phyloP scores from a whole-genome alignment of 208 protist species.

The Polymyxa betae region DNA sequence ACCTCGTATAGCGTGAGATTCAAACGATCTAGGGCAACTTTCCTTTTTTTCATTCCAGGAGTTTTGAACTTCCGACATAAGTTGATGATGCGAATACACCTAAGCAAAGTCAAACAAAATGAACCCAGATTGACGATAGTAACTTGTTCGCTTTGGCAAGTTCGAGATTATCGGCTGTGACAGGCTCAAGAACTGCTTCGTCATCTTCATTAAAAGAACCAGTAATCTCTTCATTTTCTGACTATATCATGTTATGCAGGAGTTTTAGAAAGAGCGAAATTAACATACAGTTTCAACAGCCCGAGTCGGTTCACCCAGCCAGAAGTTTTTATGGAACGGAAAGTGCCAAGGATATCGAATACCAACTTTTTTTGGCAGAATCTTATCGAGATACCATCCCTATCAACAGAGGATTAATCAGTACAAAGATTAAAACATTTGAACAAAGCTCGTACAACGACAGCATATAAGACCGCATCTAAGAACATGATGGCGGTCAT shows the following conservation, averaged over 20 bases:
- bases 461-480: conserved; percentile 51
- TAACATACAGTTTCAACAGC: too few relatives aligned
- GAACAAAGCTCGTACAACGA: background rate
- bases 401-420: background rate
- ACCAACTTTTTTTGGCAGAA: conserved; percentile 50
- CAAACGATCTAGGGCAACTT: conserved; percentile 61
- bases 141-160: too few relatives aligned
- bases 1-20: conserved; percentile 55
- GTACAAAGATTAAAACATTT: background rate
- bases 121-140: too few relatives aligned
- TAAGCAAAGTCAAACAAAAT: background rate
- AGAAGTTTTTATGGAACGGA: conserved; percentile 10
- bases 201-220: too few relatives aligned
- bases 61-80: background rate
- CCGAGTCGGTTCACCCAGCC: too few relatives aligned
- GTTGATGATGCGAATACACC: background rate
- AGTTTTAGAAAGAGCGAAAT: too few relatives aligned
- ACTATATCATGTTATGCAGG: too few relatives aligned
- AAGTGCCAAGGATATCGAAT: conserved; percentile 38
- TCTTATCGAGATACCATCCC: conserved; percentile 56
- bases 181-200: too few relatives aligned
- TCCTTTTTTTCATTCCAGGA: background rate
- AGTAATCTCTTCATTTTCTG: too few relatives aligned
- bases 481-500: conserved; percentile 27
- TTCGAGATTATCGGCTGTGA: too few relatives aligned